These are phyloP conservation scores for Limonium bicolor DNA, from an alignment of 148 eudicot genomes.

Conservation along the genomic window DNA sequence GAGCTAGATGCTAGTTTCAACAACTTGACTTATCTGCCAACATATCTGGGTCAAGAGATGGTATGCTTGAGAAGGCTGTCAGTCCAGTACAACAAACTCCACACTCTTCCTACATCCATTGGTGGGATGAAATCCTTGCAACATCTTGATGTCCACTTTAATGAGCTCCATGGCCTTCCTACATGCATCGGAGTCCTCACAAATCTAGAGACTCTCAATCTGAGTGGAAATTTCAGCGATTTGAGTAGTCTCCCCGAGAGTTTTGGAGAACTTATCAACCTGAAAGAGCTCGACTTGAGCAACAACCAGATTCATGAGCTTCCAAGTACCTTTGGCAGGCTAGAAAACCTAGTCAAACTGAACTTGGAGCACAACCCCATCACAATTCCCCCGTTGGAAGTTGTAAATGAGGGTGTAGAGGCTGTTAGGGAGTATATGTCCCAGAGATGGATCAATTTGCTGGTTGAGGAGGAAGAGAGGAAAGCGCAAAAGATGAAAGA, in stretches of 20 bases:
- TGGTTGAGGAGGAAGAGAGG: constrained; percentile 51
- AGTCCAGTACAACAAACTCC: constrained; percentile 68
- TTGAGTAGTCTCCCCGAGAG: constrained; percentile 67
- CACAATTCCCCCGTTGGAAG: constrained; percentile 49
- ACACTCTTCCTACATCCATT: constrained; percentile 76
- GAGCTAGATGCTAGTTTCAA: constrained; percentile 85
- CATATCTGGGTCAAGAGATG: constrained; percentile 70
- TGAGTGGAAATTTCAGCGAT: constrained; percentile 82
- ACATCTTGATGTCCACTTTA: constrained; percentile 65
- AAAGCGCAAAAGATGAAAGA: constrained; percentile 27
- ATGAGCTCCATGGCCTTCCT: constrained; percentile 83
- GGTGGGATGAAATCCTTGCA: constrained; percentile 69
- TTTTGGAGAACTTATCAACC: constrained; percentile 44
- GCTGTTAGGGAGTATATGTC: constrained; percentile 60
- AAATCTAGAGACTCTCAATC: constrained; percentile 55
- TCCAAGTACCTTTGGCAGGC: constrained; percentile 65
- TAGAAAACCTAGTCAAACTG: constrained; percentile 48
- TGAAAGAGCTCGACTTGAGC: constrained; percentile 75
- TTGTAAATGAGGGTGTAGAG: constrained; percentile 53
- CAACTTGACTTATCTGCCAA: constrained; percentile 60
- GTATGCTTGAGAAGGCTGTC: constrained; percentile 42
- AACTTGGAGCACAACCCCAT: constrained; percentile 80
- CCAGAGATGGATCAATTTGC: constrained; percentile 42
- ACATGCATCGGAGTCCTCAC: constrained; percentile 39
- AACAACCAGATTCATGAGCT: constrained; percentile 83